Conservation (phyloP, 768 basidiomycete genomes). For the Russula lepida region DNA sequence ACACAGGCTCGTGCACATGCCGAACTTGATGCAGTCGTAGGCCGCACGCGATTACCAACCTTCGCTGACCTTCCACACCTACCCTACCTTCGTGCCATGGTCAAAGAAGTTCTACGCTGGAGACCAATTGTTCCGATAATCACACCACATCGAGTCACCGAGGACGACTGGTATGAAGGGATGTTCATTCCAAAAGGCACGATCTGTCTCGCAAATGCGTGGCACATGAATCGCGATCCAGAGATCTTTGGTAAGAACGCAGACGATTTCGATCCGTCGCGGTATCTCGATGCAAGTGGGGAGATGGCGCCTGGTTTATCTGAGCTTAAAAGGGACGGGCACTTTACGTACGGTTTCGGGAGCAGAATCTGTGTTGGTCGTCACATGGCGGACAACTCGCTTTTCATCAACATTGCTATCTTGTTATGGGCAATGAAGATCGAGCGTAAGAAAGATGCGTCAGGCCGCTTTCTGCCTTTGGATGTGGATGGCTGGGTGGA, state of each 20-base stretch:
- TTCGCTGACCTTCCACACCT: background rate
- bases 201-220: slow-evolving; percentile 28
- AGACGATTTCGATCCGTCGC: slow-evolving; percentile 20
- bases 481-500: slow-evolving; percentile 1
- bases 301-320: slow-evolving; percentile 6
- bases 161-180: slow-evolving; percentile 12
- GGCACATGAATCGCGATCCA: slow-evolving; percentile 22
- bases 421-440: slow-evolving; percentile 24
- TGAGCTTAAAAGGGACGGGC: slow-evolving; percentile 24
- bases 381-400: slow-evolving; percentile 21
- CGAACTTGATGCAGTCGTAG: background rate
- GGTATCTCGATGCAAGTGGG: slow-evolving; percentile 24
- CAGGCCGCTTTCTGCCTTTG: background rate
- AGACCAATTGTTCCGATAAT: background rate
- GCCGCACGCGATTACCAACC: background rate
- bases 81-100: slow-evolving; percentile 2
- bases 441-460: background rate
- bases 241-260: slow-evolving; percentile 24
- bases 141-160: background rate
- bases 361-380: slow-evolving; percentile 12
- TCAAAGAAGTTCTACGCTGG: slow-evolving; percentile 1
- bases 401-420: slow-evolving; percentile 29
- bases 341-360: slow-evolving; percentile 23
- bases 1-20: background rate
- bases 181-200: slow-evolving; percentile 25